Evolutionary conservation across 768 basidiomycete species (phyloP).

Genomic region (Serendipita sp.): DNA sequence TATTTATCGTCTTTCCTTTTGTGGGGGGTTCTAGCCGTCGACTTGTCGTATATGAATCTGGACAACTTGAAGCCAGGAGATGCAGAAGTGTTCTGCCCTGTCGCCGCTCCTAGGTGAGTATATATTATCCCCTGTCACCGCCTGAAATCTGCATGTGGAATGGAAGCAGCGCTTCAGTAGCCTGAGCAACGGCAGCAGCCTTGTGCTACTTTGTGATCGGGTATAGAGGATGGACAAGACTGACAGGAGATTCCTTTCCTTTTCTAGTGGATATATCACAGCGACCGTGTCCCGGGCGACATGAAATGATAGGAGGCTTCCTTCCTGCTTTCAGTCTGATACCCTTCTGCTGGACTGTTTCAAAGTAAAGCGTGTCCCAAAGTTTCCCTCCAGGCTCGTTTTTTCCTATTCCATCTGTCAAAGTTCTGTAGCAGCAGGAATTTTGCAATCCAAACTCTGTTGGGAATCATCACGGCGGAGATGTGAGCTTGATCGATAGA

Average conservation of each 20-base stretch:
- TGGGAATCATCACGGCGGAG: too few species aligned
- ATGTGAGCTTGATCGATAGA: too few species aligned
- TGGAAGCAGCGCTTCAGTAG: constrained; percentile 1
- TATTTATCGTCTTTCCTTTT: constrained; percentile 3
- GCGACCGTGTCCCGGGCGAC: constrained; percentile 17
- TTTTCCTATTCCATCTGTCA: too few species aligned
- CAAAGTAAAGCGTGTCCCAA: too few species aligned
- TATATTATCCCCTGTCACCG: not conserved
- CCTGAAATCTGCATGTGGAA: not conserved
- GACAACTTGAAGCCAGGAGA: constrained; percentile 26
- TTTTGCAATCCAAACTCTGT: too few species aligned
- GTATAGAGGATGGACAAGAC: not conserved
- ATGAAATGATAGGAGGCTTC: too few species aligned
- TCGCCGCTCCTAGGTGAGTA: constrained; percentile 68
- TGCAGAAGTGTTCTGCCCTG: constrained; percentile 78
- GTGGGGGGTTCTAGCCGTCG: constrained; percentile 5
- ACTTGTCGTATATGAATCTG: constrained; percentile 5
- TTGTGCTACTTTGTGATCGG: constrained; percentile 1
- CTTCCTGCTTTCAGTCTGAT: too few species aligned
- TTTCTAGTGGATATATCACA: constrained; percentile 20
- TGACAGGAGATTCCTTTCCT: not conserved
- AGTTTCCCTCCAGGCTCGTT: too few species aligned
- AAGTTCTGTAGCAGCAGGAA: too few species aligned
- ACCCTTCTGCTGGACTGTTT: too few species aligned
- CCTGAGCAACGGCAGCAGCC: not conserved